Percentiles rank a stretch among this genome's conserved stretches.
phyloP scores from a whole-genome alignment of 352 stramenopile genomes.

The Pythium biforme region DNA sequence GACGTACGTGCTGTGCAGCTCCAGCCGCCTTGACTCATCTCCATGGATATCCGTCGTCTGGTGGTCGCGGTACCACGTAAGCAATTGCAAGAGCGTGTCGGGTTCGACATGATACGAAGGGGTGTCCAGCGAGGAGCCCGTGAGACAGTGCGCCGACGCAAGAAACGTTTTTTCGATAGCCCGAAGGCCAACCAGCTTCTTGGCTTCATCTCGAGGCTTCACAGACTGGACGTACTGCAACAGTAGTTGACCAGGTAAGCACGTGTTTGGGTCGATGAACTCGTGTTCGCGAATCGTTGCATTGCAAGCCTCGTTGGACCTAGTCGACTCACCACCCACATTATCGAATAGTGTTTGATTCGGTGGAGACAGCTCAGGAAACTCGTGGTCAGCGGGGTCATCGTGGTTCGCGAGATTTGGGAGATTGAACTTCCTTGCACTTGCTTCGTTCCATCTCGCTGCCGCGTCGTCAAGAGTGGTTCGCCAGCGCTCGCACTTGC shows the following conservation, averaged over 20 bases:
- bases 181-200: not conserved
- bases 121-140: not conserved
- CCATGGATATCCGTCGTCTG: not conserved
- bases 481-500: slow-evolving; percentile 7
- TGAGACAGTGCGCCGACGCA: not conserved
- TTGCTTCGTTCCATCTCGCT: not conserved
- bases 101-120: not conserved
- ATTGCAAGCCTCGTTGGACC: not conserved
- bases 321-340: not conserved
- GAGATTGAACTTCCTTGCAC: not conserved
- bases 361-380: not conserved
- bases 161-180: not conserved
- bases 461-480: not conserved
- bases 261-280: not conserved
- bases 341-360: slow-evolving; percentile 2
- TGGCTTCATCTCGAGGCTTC: slow-evolving; percentile 1
- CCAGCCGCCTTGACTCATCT: slow-evolving; percentile 2
- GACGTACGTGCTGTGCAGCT: slow-evolving; percentile 5
- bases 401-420: not conserved
- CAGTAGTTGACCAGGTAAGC: not conserved
- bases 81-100: not conserved
- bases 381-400: not conserved
- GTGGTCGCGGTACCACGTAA: slow-evolving; percentile 4
- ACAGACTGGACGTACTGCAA: not conserved
- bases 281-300: not conserved